A percentile compares a stretch with the other conserved stretches of the same genome.
These are phyloP conservation scores for Cutaneotrichosporon sp. DNA, from an alignment of 1,284 basidiomycete species.

Conservation along the genomic window DNA sequence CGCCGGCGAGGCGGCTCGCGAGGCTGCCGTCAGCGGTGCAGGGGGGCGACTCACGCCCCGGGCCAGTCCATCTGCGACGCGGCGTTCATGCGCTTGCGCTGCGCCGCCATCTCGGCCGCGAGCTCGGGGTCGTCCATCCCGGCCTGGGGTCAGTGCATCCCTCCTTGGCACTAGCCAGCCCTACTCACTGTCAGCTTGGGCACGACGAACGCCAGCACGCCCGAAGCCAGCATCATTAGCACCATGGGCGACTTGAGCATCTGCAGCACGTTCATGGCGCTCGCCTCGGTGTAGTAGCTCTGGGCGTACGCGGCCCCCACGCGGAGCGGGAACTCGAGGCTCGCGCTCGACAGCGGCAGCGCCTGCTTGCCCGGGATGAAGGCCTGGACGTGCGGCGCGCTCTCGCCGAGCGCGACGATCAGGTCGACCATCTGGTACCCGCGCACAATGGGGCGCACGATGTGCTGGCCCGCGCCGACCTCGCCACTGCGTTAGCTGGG, in stretches of 20 bases:
- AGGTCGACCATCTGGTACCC: slow-evolving; percentile 24
- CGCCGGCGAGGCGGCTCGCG: slow-evolving; percentile 13
- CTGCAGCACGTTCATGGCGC: slow-evolving; percentile 67
- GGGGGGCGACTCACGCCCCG: slow-evolving; percentile 37
- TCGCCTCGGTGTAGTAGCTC: slow-evolving; percentile 69
- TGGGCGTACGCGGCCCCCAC: slow-evolving; percentile 62
- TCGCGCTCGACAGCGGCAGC: slow-evolving; percentile 62
- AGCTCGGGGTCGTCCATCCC: slow-evolving; percentile 69
- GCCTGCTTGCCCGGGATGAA: slow-evolving; percentile 63
- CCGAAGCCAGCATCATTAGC: slow-evolving; percentile 73
- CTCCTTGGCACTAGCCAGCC: background rate
- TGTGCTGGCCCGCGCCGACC: slow-evolving; percentile 30
- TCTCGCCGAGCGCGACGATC: slow-evolving; percentile 29
- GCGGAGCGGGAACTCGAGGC: slow-evolving; percentile 68
- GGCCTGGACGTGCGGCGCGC: slow-evolving; percentile 58
- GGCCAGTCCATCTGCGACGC: slow-evolving; percentile 59
- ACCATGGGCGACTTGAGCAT: slow-evolving; percentile 89
- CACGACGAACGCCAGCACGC: slow-evolving; percentile 70
- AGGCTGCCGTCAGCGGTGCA: slow-evolving; percentile 11
- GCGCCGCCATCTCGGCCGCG: slow-evolving; percentile 68
- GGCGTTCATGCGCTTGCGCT: slow-evolving; percentile 64
- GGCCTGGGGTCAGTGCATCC: slow-evolving; percentile 58
- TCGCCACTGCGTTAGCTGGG: slow-evolving; percentile 1
- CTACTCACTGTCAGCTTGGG: slow-evolving; percentile 73
- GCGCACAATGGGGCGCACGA: slow-evolving; percentile 38